Evolutionary conservation across 495 filamentous ascomycete genomes (phyloP).

Genomic region (Aspergillus bridgeri): DNA sequence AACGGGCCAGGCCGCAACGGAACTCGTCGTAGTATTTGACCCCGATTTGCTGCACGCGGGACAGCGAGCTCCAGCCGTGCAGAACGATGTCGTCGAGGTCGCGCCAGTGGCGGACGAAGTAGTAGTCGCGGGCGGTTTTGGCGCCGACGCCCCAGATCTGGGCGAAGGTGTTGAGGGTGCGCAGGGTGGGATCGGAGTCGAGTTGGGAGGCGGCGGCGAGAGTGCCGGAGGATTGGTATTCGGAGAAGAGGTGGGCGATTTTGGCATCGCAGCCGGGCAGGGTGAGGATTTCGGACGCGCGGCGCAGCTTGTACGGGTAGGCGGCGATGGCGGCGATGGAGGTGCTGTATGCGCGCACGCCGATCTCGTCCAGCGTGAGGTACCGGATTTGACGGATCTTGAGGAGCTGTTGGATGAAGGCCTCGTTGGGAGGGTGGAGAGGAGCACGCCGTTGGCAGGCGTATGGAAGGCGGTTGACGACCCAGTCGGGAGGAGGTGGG

Average conservation of each 20-base stretch:
- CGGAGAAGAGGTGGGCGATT: conserved; percentile 72
- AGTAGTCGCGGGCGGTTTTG: conserved; percentile 78
- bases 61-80: conserved; percentile 71
- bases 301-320: conserved; percentile 64
- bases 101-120: conserved; percentile 69
- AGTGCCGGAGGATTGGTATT: conserved; percentile 60
- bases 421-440: conserved; percentile 63
- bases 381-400: conserved; percentile 70
- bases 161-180: conserved; percentile 65
- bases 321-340: conserved; percentile 79
- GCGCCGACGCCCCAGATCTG: conserved; percentile 89
- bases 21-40: conserved; percentile 96
- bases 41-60: conserved; percentile 85
- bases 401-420: conserved; percentile 71
- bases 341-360: conserved; percentile 83
- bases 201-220: conserved; percentile 62
- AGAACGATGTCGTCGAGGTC: conserved; percentile 83
- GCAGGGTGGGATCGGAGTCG: conserved; percentile 60
- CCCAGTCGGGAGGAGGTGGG: conserved; percentile 68
- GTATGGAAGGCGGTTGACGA: conserved; percentile 62
- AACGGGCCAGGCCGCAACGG: conserved; percentile 61
- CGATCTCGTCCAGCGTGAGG: conserved; percentile 70
- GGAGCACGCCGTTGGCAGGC: conserved; percentile 81
- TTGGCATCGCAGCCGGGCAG: conserved; percentile 83
- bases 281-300: conserved; percentile 57